Percentiles rank a stretch among this genome's conserved stretches.
Evolutionary conservation across 1,284 basidiomycete genomes (phyloP).

Genomic region (Wolfiporia cocos): DNA sequence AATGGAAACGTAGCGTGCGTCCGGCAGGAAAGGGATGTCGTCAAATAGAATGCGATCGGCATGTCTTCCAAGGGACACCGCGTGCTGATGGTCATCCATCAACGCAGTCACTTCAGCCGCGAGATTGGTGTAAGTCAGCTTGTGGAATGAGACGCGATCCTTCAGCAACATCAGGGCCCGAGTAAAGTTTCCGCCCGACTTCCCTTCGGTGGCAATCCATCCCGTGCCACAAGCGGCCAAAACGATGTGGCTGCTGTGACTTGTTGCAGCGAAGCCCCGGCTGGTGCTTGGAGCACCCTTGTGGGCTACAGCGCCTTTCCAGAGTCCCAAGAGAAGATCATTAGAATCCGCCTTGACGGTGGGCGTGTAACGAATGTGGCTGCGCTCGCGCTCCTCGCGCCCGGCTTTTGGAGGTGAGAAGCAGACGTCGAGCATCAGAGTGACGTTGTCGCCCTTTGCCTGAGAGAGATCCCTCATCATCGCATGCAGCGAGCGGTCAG

Average conservation of each 20-base stretch:
- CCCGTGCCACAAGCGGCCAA: slow-evolving; percentile 49
- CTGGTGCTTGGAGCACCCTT: slow-evolving; percentile 16
- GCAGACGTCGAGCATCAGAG: slow-evolving; percentile 58
- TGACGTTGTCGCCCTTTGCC: slow-evolving; percentile 61
- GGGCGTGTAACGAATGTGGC: slow-evolving; percentile 47
- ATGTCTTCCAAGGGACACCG: slow-evolving; percentile 43
- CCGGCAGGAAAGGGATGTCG: slow-evolving; percentile 44
- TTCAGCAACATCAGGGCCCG: slow-evolving; percentile 41
- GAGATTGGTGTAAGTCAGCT: slow-evolving; percentile 43
- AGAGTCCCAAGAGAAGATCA: slow-evolving; percentile 47
- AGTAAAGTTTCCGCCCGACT: slow-evolving; percentile 57
- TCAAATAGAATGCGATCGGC: slow-evolving; percentile 48
- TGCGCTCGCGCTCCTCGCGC: slow-evolving; percentile 34
- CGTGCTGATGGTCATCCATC: slow-evolving; percentile 35
- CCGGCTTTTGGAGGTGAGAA: slow-evolving; percentile 41
- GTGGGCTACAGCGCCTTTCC: slow-evolving; percentile 40
- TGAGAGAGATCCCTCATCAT: slow-evolving; percentile 48
- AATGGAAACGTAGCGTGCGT: slow-evolving; percentile 41
- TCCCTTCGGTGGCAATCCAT: slow-evolving; percentile 49
- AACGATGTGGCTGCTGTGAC: slow-evolving; percentile 39
- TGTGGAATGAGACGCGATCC: slow-evolving; percentile 41
- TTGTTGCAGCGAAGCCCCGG: slow-evolving; percentile 42
- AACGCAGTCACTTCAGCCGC: slow-evolving; percentile 31
- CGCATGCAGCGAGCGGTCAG: slow-evolving; percentile 54
- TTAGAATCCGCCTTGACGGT: slow-evolving; percentile 42